phyloP scores from a whole-genome alignment of 2,329 filamentous ascomycete genomes.

The Epichloe sp. region DNA sequence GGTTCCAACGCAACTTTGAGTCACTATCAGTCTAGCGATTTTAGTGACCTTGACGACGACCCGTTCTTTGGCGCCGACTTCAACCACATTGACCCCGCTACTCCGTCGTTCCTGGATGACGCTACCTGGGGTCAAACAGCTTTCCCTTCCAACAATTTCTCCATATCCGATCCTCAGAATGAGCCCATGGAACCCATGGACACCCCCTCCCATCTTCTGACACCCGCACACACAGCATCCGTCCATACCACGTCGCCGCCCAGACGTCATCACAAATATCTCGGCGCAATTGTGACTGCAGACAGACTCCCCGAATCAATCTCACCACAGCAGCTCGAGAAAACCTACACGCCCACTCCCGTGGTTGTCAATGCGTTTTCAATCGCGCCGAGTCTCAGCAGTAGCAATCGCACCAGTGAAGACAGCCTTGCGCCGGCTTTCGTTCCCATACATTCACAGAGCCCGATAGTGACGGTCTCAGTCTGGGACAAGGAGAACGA shows the following conservation, averaged over 20 bases:
- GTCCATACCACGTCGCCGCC: slow-evolving; percentile 33
- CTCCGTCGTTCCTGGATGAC: slow-evolving; percentile 33
- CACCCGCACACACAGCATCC: slow-evolving; percentile 38
- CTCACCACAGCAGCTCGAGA: slow-evolving; percentile 29
- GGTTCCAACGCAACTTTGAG: slow-evolving; percentile 35
- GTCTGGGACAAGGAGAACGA: slow-evolving; percentile 36
- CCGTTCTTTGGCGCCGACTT: slow-evolving; percentile 40
- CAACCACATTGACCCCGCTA: slow-evolving; percentile 25
- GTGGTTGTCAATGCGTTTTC: slow-evolving; percentile 20
- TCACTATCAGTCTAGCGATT: slow-evolving; percentile 37
- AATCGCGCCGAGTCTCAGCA: slow-evolving; percentile 36
- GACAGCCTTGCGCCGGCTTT: slow-evolving; percentile 28
- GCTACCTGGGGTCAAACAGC: slow-evolving; percentile 11
- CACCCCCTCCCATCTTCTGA: slow-evolving; percentile 30
- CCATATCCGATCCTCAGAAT: slow-evolving; percentile 2
- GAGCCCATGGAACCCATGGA: slow-evolving; percentile 6
- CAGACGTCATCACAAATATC: slow-evolving; percentile 19
- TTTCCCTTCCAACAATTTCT: slow-evolving; percentile 5
- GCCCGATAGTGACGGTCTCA: slow-evolving; percentile 43
- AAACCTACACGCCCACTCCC: slow-evolving; percentile 23
- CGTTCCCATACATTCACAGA: slow-evolving; percentile 31
- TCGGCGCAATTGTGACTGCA: slow-evolving; percentile 11
- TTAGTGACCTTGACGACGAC: slow-evolving; percentile 33
- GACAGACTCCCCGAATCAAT: slow-evolving; percentile 21
- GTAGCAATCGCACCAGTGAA: slow-evolving; percentile 37